Evolutionary conservation across 208 protist genomes (phyloP).

Genomic region (Leishmania arabica): DNA sequence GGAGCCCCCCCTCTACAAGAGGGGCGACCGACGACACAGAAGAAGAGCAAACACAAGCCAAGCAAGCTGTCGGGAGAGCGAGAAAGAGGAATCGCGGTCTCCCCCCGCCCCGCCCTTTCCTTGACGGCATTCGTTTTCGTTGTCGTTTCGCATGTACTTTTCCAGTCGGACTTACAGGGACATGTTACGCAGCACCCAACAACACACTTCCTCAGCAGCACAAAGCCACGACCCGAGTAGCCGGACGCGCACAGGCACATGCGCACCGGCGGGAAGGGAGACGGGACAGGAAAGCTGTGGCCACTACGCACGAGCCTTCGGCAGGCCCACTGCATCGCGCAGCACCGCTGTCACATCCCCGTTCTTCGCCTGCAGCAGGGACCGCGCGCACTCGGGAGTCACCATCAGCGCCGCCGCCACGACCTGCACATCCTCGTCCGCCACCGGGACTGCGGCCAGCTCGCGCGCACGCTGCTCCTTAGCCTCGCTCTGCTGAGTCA

Average conservation of each 20-base stretch:
- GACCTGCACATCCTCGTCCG: conserved; percentile 53
- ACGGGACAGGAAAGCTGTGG: neutral
- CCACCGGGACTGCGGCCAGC: conserved; percentile 42
- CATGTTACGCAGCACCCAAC: neutral
- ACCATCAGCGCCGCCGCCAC: conserved; percentile 47
- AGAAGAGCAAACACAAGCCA: neutral
- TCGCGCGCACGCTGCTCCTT: conserved; percentile 62
- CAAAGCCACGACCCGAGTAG: neutral
- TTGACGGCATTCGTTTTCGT: neutral
- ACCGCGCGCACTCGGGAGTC: conserved; percentile 38
- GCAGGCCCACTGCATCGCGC: conserved; percentile 67
- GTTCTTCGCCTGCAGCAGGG: conserved; percentile 56
- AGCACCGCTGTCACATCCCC: conserved; percentile 63
- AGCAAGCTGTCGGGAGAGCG: neutral
- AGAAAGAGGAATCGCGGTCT: neutral
- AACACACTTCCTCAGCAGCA: neutral
- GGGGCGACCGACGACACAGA: no score
- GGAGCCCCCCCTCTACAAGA: neutral
- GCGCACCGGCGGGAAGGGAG: neutral
- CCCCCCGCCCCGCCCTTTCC: neutral
- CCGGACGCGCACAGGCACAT: neutral
- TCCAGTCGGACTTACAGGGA: neutral
- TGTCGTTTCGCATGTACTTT: neutral
- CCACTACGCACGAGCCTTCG: conserved; percentile 43
- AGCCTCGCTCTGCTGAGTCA: conserved; percentile 57